Percentiles rank a stretch among this genome's conserved stretches.
These are phyloP conservation scores for Aspergillus sparsus DNA, from an alignment of 495 filamentous ascomycete species.

Conservation along the genomic window DNA sequence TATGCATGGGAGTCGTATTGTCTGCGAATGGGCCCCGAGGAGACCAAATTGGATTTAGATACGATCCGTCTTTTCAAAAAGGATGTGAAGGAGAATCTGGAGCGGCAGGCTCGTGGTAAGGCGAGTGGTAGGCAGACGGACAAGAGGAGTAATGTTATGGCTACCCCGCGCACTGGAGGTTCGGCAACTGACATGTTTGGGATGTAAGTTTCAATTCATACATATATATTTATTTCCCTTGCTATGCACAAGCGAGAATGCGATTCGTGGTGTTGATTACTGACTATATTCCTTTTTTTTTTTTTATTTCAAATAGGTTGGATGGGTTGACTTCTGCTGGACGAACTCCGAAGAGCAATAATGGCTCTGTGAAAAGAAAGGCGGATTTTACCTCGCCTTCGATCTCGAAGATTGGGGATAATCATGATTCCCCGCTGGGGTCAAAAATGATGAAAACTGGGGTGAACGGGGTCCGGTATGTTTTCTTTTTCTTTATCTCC, in stretches of 20 bases:
- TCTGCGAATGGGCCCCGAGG: slow-evolving; percentile 83
- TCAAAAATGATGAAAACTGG: slow-evolving; percentile 27
- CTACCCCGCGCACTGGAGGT: slow-evolving; percentile 64
- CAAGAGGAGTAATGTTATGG: slow-evolving; percentile 55
- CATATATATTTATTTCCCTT: neutral
- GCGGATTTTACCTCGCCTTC: slow-evolving; percentile 58
- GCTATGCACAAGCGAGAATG: neutral
- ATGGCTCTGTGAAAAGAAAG: slow-evolving; percentile 65
- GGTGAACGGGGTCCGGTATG: slow-evolving; percentile 37
- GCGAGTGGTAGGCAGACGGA: slow-evolving; percentile 55
- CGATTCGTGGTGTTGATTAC: slow-evolving; percentile 5
- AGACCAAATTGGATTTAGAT: slow-evolving; percentile 67
- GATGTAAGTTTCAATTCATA: slow-evolving; percentile 57
- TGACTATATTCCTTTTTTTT: neutral
- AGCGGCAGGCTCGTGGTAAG: slow-evolving; percentile 67
- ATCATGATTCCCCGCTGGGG: slow-evolving; percentile 35
- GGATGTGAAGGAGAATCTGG: slow-evolving; percentile 79
- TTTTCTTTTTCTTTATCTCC: neutral
- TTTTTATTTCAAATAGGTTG: slow-evolving; percentile 53
- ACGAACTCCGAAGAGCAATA: slow-evolving; percentile 43
- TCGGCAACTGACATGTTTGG: slow-evolving; percentile 72
- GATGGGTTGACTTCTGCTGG: slow-evolving; percentile 70
- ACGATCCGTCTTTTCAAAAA: slow-evolving; percentile 77
- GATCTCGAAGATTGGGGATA: slow-evolving; percentile 49
- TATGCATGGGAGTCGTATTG: slow-evolving; percentile 98